Conservation (phyloP, 345 rosid species). For the thale cress (Arabidopsis thaliana) region TAIR10.1 NC_003071.7:19120501-19121000, state of each 20-base stretch:
- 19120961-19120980: conserved; percentile 90
- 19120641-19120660: conserved; percentile 79
- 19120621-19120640: conserved; percentile 66
- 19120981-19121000: conserved; percentile 89
- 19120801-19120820: conserved; percentile 91
- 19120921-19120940: conserved; percentile 28
- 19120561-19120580: conserved; percentile 84
- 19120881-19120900: conserved; percentile 1
- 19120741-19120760: conserved; percentile 89
- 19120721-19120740: conserved; percentile 96
- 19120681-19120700: conserved; percentile 91
- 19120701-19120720: conserved; percentile 78
- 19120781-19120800: conserved; percentile 97
- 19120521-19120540: conserved; percentile 21
- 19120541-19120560: conserved; percentile 59
- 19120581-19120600: conserved; percentile 72
- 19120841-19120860: conserved; percentile 32
- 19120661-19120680: conserved; percentile 88
- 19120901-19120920: conserved; percentile 28
- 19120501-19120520: conserved; percentile 20
- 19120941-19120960: conserved; percentile 88
- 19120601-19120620: conserved; percentile 75
- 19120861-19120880: conserved; percentile 17
- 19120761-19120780: conserved; percentile 88
- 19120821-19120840: conserved; percentile 79